Base-by-base conservation (phyloP, 2,329 filamentous ascomycete species). In the Penicillium sp. region DNA sequence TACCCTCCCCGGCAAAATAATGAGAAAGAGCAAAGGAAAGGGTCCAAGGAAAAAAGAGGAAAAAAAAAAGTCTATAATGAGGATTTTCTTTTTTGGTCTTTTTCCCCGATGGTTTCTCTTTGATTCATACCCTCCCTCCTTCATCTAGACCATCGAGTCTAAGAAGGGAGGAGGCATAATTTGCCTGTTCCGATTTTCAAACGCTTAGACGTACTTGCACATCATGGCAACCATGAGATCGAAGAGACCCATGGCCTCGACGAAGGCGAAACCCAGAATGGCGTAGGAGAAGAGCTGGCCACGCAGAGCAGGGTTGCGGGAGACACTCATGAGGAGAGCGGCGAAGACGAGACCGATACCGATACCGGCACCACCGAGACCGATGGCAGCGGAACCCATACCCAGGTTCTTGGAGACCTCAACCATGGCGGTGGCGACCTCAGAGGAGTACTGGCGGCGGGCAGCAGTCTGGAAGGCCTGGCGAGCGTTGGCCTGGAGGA, bases 331-430 rank as follows among this genome's bases (percentile, higher is more conserved):
- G 79, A 96, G 86, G 80, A 96, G 91, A 77, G 91, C 89, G 79
- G 90, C 91, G 88, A 96, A 96, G 79, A 96, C 92, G 79, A 94
- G 88, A 86, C 92, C 92, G 83, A 95, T 96, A 91, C 92, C 92
- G 82, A 95, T 92, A 92, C 91, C 90, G 79, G 91, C 90, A 89
- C 90, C 90, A 79, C 90, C 91, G 77, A 96, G 90, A 90, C 92
- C 92, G 79, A 96, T 93, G 84, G 92, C 92, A 77, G 92, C 92
- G 74, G 88, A 85, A 82, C 90, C 90, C 90, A 93, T 93, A 87
- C 90, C 90, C 77, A 93, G 81, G 89, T 93, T 93, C 87, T 92
- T 90, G 82, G 90, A 93, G 83, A 92, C 90, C 86, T 93, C 89
- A 80, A 93, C 90, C 85, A 93, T 89, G 81, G 90, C 90, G 85